These are phyloP conservation scores for Rutstroemia sydowiana DNA, from an alignment of 2,329 filamentous ascomycete genomes.

Conservation along the genomic window DNA sequence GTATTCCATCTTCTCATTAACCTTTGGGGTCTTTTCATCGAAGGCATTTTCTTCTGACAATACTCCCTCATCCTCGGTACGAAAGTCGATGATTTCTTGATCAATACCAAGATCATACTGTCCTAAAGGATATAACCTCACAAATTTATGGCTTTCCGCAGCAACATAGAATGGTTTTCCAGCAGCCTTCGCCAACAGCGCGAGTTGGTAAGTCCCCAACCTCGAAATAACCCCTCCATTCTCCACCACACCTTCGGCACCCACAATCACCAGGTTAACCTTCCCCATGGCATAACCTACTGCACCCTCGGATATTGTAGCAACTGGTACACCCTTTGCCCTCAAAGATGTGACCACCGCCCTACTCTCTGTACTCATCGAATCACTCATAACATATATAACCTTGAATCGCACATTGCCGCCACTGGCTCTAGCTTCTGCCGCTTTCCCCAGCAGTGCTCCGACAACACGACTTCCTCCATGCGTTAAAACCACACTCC, in stretches of 20 bases:
- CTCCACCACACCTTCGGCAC: slow-evolving; percentile 81
- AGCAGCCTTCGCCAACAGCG: slow-evolving; percentile 62
- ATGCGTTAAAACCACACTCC: slow-evolving; percentile 78
- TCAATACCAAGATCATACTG: slow-evolving; percentile 76
- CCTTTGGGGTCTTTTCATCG: slow-evolving; percentile 15
- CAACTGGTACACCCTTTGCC: slow-evolving; percentile 70
- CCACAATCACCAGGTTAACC: slow-evolving; percentile 61
- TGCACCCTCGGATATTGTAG: slow-evolving; percentile 68
- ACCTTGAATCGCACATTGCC: slow-evolving; percentile 67
- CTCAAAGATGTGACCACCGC: slow-evolving; percentile 66
- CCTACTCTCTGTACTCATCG: slow-evolving; percentile 53
- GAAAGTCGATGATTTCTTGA: slow-evolving; percentile 71
- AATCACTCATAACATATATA: slow-evolving; percentile 65
- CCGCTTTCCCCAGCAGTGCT: slow-evolving; percentile 66
- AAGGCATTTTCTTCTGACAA: slow-evolving; percentile 26
- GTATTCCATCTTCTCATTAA: slow-evolving; percentile 22
- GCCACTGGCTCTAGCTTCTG: slow-evolving; percentile 49
- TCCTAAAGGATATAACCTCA: slow-evolving; percentile 73
- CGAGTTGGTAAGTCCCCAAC: slow-evolving; percentile 81
- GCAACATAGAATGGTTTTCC: slow-evolving; percentile 79
- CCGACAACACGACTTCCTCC: slow-evolving; percentile 82
- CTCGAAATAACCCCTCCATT: slow-evolving; percentile 89
- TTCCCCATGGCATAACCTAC: slow-evolving; percentile 72
- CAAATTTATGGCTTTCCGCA: slow-evolving; percentile 94
- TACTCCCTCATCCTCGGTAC: slow-evolving; percentile 46